Percentiles rank a stretch among this genome's conserved stretches.
Conservation (phyloP, 805 yeast species). For the Tetrapisispora taiwanensis region DNA sequence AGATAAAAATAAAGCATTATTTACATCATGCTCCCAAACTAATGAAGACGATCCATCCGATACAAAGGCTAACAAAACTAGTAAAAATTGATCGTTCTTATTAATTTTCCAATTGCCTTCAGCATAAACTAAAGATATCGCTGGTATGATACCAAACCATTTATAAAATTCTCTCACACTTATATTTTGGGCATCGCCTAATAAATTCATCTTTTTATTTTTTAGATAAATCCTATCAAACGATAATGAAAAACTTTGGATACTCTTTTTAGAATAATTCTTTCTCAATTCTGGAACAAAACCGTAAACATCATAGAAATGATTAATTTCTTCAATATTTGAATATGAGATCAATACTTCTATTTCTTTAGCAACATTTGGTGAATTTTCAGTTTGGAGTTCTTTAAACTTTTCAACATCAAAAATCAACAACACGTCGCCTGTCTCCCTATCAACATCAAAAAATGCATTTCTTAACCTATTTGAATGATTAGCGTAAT, state of each 20-base stretch:
- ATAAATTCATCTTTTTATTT: neutral
- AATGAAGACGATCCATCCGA: neutral
- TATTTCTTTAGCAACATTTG: slow-evolving; percentile 12
- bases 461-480: slow-evolving; percentile 42
- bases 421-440: slow-evolving; percentile 33
- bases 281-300: slow-evolving; percentile 32
- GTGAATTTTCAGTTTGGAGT: neutral
- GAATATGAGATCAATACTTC: slow-evolving; percentile 40
- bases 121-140: slow-evolving; percentile 30
- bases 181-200: neutral
- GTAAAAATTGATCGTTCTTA: neutral
- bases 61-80: neutral
- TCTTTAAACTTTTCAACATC: slow-evolving; percentile 7
- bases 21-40: neutral
- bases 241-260: slow-evolving; percentile 11
- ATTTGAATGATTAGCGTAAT: slow-evolving; percentile 54
- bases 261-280: slow-evolving; percentile 1
- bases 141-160: slow-evolving; percentile 33
- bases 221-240: slow-evolving; percentile 13
- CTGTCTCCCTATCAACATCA: slow-evolving; percentile 41
- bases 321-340: slow-evolving; percentile 34
- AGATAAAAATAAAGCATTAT: neutral
- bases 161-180: slow-evolving; percentile 24
- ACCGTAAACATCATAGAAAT: slow-evolving; percentile 36
- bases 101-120: slow-evolving; percentile 9